Conservation (phyloP, 371 early-diverging fungal species). For the Actinomortierella wolfii region DNA sequence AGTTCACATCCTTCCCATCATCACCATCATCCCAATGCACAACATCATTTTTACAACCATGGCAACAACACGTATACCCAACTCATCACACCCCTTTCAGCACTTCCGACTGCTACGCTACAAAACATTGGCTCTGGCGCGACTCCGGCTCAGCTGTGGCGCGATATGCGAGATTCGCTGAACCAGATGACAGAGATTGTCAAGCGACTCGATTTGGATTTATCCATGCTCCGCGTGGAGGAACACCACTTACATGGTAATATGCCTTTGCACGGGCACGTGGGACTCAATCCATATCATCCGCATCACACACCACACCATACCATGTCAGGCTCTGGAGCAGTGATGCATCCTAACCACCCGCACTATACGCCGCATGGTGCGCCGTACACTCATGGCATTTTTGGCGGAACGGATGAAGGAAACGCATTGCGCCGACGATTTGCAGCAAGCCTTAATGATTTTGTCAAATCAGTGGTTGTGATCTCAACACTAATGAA, state of each 20-base stretch:
- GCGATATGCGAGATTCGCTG: slow-evolving; percentile 36
- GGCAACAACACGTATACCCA: slow-evolving; percentile 1
- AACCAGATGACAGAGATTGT: slow-evolving; percentile 45
- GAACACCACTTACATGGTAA: slow-evolving; percentile 8
- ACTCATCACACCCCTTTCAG: slow-evolving; percentile 7
- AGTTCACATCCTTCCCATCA: too few relatives aligned
- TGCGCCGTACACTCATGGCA: background rate
- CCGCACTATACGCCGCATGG: slow-evolving; percentile 7
- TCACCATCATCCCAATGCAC: too few relatives aligned
- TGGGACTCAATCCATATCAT: slow-evolving; percentile 3
- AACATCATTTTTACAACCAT: too few relatives aligned
- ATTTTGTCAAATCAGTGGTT: slow-evolving; percentile 37
- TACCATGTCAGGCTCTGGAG: slow-evolving; percentile 10
- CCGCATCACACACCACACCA: slow-evolving; percentile 14
- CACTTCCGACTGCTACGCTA: slow-evolving; percentile 6
- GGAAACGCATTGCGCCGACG: slow-evolving; percentile 22
- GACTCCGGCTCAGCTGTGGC: slow-evolving; percentile 29
- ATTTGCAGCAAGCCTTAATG: slow-evolving; percentile 33
- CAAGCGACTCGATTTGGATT: slow-evolving; percentile 35
- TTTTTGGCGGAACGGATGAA: slow-evolving; percentile 10
- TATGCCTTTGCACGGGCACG: too few relatives aligned
- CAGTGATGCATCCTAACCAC: slow-evolving; percentile 4
- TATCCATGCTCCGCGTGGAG: slow-evolving; percentile 35
- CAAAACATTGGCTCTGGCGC: slow-evolving; percentile 1
- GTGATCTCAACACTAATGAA: slow-evolving; percentile 32